phyloP scores from a whole-genome alignment of 2,329 filamentous ascomycete species.

The Fusarium tanahbumbuense region DNA sequence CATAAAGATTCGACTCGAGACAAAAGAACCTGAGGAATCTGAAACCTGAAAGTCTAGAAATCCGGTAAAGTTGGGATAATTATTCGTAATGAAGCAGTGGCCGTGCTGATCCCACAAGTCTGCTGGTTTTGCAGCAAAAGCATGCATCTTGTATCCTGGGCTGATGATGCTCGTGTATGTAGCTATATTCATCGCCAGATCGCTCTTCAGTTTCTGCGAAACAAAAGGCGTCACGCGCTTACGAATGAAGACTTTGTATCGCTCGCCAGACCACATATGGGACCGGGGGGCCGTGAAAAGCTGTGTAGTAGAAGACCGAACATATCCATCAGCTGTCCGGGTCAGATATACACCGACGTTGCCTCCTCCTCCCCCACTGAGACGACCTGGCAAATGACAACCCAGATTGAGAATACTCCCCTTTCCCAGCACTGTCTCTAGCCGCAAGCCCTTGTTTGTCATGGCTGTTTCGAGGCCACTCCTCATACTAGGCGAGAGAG shows the following conservation, averaged over 20 bases:
- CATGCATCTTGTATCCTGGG: background rate
- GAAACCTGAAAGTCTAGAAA: constrained; percentile 9
- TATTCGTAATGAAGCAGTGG: background rate
- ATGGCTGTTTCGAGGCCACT: background rate
- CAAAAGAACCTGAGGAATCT: rapidly evolving
- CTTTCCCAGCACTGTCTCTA: too few relatives aligned
- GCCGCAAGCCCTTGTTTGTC: constrained; percentile 5
- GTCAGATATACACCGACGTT: background rate
- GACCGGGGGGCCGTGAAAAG: background rate
- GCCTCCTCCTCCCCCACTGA: too few relatives aligned
- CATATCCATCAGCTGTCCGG: constrained; percentile 6
- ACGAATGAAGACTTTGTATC: background rate
- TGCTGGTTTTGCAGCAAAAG: constrained; percentile 8
- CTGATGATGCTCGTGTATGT: background rate
- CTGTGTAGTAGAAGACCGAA: background rate
- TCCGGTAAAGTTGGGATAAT: background rate
- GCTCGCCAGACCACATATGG: background rate
- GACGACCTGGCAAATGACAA: too few relatives aligned
- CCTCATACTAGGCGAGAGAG: background rate
- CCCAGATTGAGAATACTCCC: too few relatives aligned
- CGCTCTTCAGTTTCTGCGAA: background rate
- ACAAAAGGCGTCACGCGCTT: background rate
- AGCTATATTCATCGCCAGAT: background rate
- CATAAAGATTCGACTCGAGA: background rate
- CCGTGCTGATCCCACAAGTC: background rate